phyloP scores from a whole-genome alignment of 2,329 filamentous ascomycete species.

The Colletotrichum costaricense region DNA sequence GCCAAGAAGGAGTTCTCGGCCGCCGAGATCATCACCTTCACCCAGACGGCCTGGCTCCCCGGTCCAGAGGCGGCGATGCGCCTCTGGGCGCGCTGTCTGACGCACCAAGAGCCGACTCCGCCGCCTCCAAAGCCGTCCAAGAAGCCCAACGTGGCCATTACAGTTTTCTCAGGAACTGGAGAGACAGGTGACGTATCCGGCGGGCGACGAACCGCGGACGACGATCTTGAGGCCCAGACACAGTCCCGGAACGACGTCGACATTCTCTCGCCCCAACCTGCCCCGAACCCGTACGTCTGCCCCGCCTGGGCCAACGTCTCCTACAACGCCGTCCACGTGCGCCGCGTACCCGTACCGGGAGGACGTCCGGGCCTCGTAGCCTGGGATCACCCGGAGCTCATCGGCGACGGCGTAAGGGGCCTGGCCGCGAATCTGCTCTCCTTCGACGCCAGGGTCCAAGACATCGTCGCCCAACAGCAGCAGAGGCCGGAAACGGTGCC shows the following conservation, averaged over 20 bases:
- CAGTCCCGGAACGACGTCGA: slow-evolving; percentile 28
- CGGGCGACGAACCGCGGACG: too few relatives aligned
- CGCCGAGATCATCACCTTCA: slow-evolving; percentile 69
- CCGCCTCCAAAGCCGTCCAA: slow-evolving; percentile 37
- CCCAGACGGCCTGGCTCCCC: slow-evolving; percentile 73
- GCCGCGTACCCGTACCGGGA: slow-evolving; percentile 42
- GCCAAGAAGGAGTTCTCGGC: slow-evolving; percentile 55
- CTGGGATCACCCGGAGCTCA: slow-evolving; percentile 60
- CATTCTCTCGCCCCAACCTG: slow-evolving; percentile 38
- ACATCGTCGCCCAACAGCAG: slow-evolving; percentile 19
- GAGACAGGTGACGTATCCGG: background rate
- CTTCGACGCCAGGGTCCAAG: slow-evolving; percentile 50
- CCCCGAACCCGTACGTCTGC: slow-evolving; percentile 52
- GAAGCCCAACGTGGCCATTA: slow-evolving; percentile 57
- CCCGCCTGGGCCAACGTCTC: slow-evolving; percentile 59
- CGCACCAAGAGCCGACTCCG: slow-evolving; percentile 45
- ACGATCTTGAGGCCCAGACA: slow-evolving; percentile 21
- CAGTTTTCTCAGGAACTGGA: slow-evolving; percentile 56
- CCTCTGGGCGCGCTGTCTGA: slow-evolving; percentile 62
- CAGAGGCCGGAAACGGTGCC: slow-evolving; percentile 42
- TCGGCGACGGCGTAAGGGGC: slow-evolving; percentile 53
- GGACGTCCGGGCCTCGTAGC: slow-evolving; percentile 58
- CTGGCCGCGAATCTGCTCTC: slow-evolving; percentile 53
- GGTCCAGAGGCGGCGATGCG: slow-evolving; percentile 71
- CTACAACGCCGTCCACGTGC: slow-evolving; percentile 56